A percentile compares a stretch with the other conserved stretches of the same genome.
Evolutionary conservation across 176 grass and related monocot genomes (phyloP).

Genomic region (Carex cristatella): DNA sequence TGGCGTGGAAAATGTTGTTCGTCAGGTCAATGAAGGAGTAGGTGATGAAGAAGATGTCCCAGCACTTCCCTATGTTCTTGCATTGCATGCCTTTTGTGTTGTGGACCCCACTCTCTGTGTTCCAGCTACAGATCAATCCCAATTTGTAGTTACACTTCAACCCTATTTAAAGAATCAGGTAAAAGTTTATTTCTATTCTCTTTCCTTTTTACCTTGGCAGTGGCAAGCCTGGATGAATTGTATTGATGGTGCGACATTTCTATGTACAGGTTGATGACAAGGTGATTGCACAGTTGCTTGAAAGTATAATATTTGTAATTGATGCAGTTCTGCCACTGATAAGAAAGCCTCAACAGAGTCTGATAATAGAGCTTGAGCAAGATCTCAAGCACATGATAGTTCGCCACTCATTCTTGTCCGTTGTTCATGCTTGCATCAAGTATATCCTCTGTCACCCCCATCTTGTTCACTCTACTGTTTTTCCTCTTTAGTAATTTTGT

Average conservation of each 20-base stretch:
- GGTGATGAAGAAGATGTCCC: constrained; percentile 64
- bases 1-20: constrained; percentile 10
- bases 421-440: constrained; percentile 99
- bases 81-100: constrained; percentile 95
- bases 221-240: not conserved
- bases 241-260: constrained; percentile 20
- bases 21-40: constrained; percentile 80
- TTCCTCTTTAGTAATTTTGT: not conserved
- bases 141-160: constrained; percentile 97
- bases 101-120: constrained; percentile 87
- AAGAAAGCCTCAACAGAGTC: constrained; percentile 71
- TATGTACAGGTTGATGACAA: constrained; percentile 74
- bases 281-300: constrained; percentile 77
- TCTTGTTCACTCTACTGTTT: constrained; percentile 14
- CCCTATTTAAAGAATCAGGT: constrained; percentile 99
- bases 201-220: constrained; percentile 9
- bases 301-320: constrained; percentile 97
- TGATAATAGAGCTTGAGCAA: constrained; percentile 91
- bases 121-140: constrained; percentile 85
- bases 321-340: constrained; percentile 93
- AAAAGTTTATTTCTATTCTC: constrained; percentile 5
- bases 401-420: constrained; percentile 90
- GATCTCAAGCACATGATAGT: constrained; percentile 98
- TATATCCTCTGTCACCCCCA: constrained; percentile 29
- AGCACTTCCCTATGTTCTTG: constrained; percentile 88